phyloP scores from a whole-genome alignment of 2,329 filamentous ascomycete genomes.

The Malbranchea zuffiana region DNA sequence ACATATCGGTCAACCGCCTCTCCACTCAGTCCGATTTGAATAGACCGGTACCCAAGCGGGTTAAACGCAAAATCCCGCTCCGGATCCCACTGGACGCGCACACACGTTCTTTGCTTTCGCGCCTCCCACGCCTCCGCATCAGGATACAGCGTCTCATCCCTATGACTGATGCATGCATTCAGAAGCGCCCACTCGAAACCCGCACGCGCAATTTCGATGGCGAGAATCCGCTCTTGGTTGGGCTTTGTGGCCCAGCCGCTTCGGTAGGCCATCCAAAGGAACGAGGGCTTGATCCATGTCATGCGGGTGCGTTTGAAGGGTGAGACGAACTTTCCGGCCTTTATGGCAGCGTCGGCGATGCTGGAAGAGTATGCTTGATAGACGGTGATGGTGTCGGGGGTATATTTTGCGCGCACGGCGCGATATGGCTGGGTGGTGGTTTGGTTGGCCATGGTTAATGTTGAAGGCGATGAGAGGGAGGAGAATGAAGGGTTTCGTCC shows the following conservation, averaged over 20 bases:
- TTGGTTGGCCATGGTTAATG: no score
- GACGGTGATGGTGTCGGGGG: constrained; percentile 45
- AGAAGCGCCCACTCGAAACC: constrained; percentile 41
- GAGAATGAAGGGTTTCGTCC: background rate
- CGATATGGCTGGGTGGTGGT: constrained; percentile 23
- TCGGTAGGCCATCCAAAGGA: constrained; percentile 55
- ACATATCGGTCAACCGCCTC: constrained; percentile 39
- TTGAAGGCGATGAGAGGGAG: no score
- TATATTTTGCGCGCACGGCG: constrained; percentile 45
- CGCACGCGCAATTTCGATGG: constrained; percentile 44
- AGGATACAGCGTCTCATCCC: constrained; percentile 11
- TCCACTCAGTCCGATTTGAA: constrained; percentile 51
- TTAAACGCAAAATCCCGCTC: constrained; percentile 42
- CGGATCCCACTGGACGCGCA: constrained; percentile 56
- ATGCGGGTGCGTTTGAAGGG: constrained; percentile 45
- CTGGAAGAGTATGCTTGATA: constrained; percentile 49
- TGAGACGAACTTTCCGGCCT: constrained; percentile 41
- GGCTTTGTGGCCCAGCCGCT: constrained; percentile 48
- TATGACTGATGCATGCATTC: constrained; percentile 22
- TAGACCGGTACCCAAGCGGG: constrained; percentile 42
- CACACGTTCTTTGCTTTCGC: constrained; percentile 20
- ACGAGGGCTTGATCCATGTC: constrained; percentile 57
- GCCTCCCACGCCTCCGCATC: constrained; percentile 18
- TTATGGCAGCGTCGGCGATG: constrained; percentile 46
- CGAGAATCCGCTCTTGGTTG: constrained; percentile 46